A percentile compares a stretch with the other conserved stretches of the same genome.
Conservation (phyloP, 2,329 filamentous ascomycete genomes). For the Alternaria ethzedia region DNA sequence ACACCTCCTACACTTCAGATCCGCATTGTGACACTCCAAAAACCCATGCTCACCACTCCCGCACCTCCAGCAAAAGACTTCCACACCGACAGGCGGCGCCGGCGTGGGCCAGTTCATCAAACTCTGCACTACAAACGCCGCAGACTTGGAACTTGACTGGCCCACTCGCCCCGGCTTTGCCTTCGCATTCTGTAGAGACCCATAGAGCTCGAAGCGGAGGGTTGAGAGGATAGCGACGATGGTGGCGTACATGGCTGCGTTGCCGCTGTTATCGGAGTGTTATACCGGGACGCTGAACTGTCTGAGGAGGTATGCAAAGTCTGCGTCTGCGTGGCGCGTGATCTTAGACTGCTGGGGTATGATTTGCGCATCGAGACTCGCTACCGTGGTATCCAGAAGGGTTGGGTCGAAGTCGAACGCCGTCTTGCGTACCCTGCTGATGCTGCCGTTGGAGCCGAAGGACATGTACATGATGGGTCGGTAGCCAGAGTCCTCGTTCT, state of each 20-base stretch:
- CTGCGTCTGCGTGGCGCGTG: not conserved
- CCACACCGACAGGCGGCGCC: constrained; percentile 14
- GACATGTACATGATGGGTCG: constrained; percentile 21
- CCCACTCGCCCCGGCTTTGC: constrained; percentile 17
- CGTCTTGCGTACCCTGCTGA: constrained; percentile 1
- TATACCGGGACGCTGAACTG: constrained; percentile 6
- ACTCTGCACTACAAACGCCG: constrained; percentile 11
- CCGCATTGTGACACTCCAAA: constrained; percentile 6
- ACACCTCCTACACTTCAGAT: constrained; percentile 14
- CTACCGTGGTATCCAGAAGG: constrained; percentile 14
- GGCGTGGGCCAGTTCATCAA: constrained; percentile 23
- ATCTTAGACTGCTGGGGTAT: constrained; percentile 18
- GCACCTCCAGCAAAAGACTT: constrained; percentile 17
- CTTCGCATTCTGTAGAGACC: not conserved
- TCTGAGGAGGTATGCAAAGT: constrained; percentile 8
- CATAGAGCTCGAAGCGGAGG: constrained; percentile 14
- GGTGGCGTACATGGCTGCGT: constrained; percentile 23
- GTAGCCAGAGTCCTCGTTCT: constrained; percentile 3
- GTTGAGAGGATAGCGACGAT: constrained; percentile 18
- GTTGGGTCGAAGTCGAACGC: constrained; percentile 19
- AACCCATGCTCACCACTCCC: constrained; percentile 6
- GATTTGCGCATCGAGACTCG: constrained; percentile 20
- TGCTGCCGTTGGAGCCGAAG: constrained; percentile 11
- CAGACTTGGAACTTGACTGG: constrained; percentile 12
- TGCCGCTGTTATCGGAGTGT: constrained; percentile 10